A percentile compares a stretch with the other conserved stretches of the same genome.
Evolutionary conservation across 2,329 filamentous ascomycete species (phyloP).

Genomic region (Claviceps digitariae): DNA sequence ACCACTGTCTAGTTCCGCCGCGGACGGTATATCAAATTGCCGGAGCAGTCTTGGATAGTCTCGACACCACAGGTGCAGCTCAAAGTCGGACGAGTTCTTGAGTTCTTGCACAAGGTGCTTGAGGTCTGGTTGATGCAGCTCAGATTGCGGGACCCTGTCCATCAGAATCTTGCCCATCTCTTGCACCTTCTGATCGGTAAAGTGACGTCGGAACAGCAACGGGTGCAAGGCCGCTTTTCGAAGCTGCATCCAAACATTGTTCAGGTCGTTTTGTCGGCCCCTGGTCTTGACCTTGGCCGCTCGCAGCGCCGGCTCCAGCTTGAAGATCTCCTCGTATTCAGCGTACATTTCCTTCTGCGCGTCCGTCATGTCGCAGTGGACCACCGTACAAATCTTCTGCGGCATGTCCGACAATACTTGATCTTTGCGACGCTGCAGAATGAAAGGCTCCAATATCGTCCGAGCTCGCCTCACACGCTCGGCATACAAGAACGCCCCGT

Average conservation of each 20-base stretch:
- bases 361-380: constrained; percentile 66
- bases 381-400: constrained; percentile 61
- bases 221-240: constrained; percentile 89
- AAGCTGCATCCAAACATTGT: constrained; percentile 76
- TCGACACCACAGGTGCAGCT: constrained; percentile 51
- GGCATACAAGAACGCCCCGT: constrained; percentile 72
- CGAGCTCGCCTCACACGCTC: constrained; percentile 79
- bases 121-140: constrained; percentile 37
- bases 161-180: constrained; percentile 69
- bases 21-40: constrained; percentile 38
- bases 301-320: constrained; percentile 42
- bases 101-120: constrained; percentile 42
- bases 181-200: constrained; percentile 58
- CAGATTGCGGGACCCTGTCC: constrained; percentile 46
- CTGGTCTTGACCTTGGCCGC: constrained; percentile 33
- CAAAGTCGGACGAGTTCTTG: constrained; percentile 47
- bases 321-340: constrained; percentile 48
- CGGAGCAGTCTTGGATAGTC: constrained; percentile 40
- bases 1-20: constrained; percentile 51
- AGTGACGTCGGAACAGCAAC: constrained; percentile 71
- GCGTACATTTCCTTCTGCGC: constrained; percentile 64
- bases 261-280: constrained; percentile 38
- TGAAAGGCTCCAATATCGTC: constrained; percentile 89
- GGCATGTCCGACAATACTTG: constrained; percentile 82
- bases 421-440: constrained; percentile 83